phyloP scores from a whole-genome alignment of 805 yeast genomes.

The Tetrapisispora pingtungensis region DNA sequence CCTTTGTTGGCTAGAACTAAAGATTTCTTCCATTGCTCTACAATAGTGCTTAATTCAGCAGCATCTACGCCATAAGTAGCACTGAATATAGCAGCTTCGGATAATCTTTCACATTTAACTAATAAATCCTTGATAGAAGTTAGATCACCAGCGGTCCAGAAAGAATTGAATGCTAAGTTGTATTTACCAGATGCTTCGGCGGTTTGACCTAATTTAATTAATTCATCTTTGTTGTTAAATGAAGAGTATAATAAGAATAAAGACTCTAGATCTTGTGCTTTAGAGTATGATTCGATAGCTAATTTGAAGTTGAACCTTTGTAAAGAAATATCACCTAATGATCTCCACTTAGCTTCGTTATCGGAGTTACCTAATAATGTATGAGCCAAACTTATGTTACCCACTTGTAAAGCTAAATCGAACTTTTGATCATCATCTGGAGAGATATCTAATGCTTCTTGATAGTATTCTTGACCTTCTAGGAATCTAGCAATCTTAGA shows the following conservation, averaged over 20 bases:
- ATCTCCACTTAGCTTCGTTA: conserved; percentile 74
- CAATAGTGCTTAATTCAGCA: conserved; percentile 35
- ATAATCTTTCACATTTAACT: conserved; percentile 52
- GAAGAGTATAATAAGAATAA: conserved; percentile 75
- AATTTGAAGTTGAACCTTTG: conserved; percentile 66
- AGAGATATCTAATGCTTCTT: conserved; percentile 74
- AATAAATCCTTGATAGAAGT: conserved; percentile 55
- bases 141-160: conserved; percentile 76
- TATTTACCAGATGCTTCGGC: conserved; percentile 71
- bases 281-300: conserved; percentile 70
- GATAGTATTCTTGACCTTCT: conserved; percentile 82
- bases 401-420: conserved; percentile 75
- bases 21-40: conserved; percentile 58
- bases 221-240: conserved; percentile 54
- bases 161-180: conserved; percentile 84
- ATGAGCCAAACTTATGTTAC: conserved; percentile 60
- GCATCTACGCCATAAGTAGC: conserved; percentile 50
- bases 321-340: conserved; percentile 80
- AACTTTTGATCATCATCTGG: conserved; percentile 86
- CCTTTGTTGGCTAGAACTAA: conserved; percentile 43
- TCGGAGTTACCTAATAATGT: conserved; percentile 47
- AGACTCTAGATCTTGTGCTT: conserved; percentile 75
- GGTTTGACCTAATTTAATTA: conserved; percentile 50
- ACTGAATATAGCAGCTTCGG: conserved; percentile 82
- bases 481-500: conserved; percentile 82